Percentiles rank a stretch among this genome's conserved stretches.
These are phyloP conservation scores for Yarrowia divulgata DNA, from an alignment of 805 yeast genomes.

Conservation along the genomic window DNA sequence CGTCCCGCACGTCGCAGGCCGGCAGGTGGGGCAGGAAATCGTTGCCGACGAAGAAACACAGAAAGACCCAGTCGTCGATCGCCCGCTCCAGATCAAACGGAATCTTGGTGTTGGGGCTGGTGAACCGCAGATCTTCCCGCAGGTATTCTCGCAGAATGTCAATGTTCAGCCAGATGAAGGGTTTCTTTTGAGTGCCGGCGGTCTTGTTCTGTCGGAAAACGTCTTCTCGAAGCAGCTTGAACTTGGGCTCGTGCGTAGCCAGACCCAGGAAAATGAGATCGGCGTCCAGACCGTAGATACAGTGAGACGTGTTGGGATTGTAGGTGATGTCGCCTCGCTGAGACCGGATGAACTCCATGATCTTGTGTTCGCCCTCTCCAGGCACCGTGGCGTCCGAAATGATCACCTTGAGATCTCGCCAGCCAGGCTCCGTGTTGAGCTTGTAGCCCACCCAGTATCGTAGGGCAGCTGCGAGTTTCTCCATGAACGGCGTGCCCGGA, in stretches of 20 bases:
- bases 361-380: conserved; percentile 99
- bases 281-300: conserved; percentile 97
- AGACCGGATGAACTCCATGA: conserved; percentile 92
- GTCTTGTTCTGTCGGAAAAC: conserved; percentile 74
- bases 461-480: conserved; percentile 77
- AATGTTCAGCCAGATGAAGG: conserved; percentile 93
- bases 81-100: conserved; percentile 89
- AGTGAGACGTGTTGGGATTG: conserved; percentile 92
- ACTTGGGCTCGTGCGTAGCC: conserved; percentile 98
- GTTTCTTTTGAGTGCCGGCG: conserved; percentile 65
- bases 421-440: conserved; percentile 86
- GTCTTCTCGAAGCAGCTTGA: conserved; percentile 91
- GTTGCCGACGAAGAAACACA: conserved; percentile 98
- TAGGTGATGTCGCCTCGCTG: conserved; percentile 88
- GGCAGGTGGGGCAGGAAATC: conserved; percentile 98
- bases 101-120: conserved; percentile 62
- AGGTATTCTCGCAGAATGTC: conserved; percentile 87
- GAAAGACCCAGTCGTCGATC: conserved; percentile 97
- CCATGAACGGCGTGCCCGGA: conserved; percentile 99
- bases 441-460: conserved; percentile 94
- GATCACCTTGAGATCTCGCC: conserved; percentile 88
- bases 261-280: conserved; percentile 94
- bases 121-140: conserved; percentile 77
- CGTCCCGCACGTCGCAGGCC: conserved; percentile 91
- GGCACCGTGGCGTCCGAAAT: conserved; percentile 97